Base-by-base conservation (phyloP, 2,329 filamentous ascomycete species). In the Coniella lustricola region DNA sequence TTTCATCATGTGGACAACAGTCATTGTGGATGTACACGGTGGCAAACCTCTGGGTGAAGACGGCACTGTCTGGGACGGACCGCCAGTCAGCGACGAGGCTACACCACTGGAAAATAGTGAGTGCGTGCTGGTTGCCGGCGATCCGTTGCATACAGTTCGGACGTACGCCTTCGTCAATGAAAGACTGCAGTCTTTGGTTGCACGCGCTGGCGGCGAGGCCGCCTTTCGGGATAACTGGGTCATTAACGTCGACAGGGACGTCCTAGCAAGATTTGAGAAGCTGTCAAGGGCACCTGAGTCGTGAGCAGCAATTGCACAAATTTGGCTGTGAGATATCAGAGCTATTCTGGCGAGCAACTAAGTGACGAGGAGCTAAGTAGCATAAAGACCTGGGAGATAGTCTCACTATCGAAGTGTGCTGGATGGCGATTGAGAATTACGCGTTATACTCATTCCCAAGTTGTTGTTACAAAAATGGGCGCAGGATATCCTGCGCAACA, bases 231-330 rank as follows among this genome's bases (percentile, higher is more conserved):
- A 78, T 48, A 74, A 83, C 44, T 90, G 83, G 79, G 66, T 81
- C 13, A 73, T 73, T n/a, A 86, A 90, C 54, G 85, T 93, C 21
- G 87, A 93, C 63, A 75, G 74, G 56, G 82, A 90, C 51, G 77
- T 90, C 14, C 57, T 91, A 53, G 70, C 70, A 10, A 77, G 73
- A n/a, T 91, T 90, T 60, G 67, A 72, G 56, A 59, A 59, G 35
- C 53, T 77, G 46, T 42, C 49, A n/a, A 35, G 36, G 18, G 42
- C 41, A 16, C 38, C 38, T n/a, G 13, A 22, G 16, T 12, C 16
- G 16, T 3, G 13, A n/a, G 9, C n/a, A 42, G 34, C 48, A 36
- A 17, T 22, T 31, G n/a, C 22, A 5, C 22, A 17, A 4, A 2
- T 4, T 13, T 12, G 4, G 18, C 8, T 18, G 10, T 14, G 38